These are phyloP conservation scores for Magnolia officinalis DNA, from an alignment of 164 flowering plant genomes.

Conservation along the genomic window DNA sequence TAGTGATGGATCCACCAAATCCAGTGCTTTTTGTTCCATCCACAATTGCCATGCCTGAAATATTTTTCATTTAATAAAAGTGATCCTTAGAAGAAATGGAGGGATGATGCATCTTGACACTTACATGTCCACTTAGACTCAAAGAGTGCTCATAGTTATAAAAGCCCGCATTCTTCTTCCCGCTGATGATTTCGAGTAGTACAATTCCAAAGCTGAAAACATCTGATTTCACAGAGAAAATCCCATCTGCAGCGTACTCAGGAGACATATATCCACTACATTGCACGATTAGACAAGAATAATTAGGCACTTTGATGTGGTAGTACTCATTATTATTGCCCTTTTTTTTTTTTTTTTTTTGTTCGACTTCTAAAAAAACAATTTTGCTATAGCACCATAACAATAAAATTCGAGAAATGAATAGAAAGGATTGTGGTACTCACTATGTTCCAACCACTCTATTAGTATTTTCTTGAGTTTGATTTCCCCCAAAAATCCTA, in stretches of 20 bases:
- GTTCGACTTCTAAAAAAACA: neutral
- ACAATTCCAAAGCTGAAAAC: slow-evolving; percentile 11
- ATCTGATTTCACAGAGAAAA: slow-evolving; percentile 18
- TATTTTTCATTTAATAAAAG: neutral
- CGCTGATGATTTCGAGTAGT: slow-evolving; percentile 10
- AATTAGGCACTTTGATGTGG: neutral
- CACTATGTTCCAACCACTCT: slow-evolving; percentile 22
- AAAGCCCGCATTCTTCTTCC: slow-evolving; percentile 18
- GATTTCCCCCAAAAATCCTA: slow-evolving; percentile 12
- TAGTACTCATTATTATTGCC: neutral
- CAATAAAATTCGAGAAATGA: neutral
- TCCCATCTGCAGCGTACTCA: slow-evolving; percentile 3
- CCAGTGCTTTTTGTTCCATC: slow-evolving; percentile 4
- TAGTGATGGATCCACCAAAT: slow-evolving; percentile 10
- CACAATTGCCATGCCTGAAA: slow-evolving; percentile 17
- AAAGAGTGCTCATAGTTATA: slow-evolving; percentile 7
- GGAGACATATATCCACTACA: slow-evolving; percentile 8
- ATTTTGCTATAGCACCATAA: neutral
- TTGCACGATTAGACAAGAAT: neutral
- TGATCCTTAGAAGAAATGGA: neutral
- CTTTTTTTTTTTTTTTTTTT: too few relatives aligned
- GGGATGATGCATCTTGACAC: neutral
- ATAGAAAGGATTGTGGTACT: slow-evolving; percentile 1
- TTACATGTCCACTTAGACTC: slow-evolving; percentile 10
- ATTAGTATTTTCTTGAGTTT: slow-evolving; percentile 10